These are phyloP conservation scores for Solanum medicagineum DNA, from an alignment of 257 asterid species.

Conservation along the genomic window DNA sequence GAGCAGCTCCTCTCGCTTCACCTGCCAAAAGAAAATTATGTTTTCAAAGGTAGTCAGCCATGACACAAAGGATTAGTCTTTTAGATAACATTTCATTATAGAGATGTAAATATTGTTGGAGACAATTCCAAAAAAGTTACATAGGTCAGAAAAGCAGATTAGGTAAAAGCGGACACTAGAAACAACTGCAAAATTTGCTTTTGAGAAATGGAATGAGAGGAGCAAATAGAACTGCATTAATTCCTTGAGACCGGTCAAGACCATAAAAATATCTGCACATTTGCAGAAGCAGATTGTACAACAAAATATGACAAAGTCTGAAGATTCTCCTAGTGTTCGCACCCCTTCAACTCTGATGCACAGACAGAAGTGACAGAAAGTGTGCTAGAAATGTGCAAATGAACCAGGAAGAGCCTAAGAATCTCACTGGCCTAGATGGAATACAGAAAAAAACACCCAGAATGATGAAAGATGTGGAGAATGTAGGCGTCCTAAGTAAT, in stretches of 20 bases:
- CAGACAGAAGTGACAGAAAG: not conserved
- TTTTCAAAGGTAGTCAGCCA: not conserved
- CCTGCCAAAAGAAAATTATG: conserved; percentile 31
- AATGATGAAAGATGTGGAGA: not conserved
- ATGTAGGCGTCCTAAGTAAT: not conserved
- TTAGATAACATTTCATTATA: not conserved
- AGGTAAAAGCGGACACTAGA: not conserved
- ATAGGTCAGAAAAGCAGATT: not conserved
- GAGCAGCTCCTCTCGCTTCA: conserved; percentile 90
- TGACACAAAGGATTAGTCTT: not conserved
- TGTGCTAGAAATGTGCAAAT: not conserved
- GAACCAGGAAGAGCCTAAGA: not conserved
- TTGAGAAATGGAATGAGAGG: not conserved
- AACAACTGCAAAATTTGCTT: not conserved
- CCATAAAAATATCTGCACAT: not conserved
- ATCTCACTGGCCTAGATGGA: not conserved
- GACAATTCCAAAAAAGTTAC: not conserved
- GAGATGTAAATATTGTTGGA: not conserved
- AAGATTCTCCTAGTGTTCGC: not conserved
- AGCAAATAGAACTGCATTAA: not conserved
- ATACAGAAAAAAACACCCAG: not conserved
- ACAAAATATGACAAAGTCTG: not conserved
- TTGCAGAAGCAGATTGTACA: not conserved
- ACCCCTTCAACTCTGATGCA: not conserved
- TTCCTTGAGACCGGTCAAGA: not conserved